These are phyloP conservation scores for Nematocida displodere DNA, from an alignment of 371 early-diverging fungal species.

Conservation along the genomic window DNA sequence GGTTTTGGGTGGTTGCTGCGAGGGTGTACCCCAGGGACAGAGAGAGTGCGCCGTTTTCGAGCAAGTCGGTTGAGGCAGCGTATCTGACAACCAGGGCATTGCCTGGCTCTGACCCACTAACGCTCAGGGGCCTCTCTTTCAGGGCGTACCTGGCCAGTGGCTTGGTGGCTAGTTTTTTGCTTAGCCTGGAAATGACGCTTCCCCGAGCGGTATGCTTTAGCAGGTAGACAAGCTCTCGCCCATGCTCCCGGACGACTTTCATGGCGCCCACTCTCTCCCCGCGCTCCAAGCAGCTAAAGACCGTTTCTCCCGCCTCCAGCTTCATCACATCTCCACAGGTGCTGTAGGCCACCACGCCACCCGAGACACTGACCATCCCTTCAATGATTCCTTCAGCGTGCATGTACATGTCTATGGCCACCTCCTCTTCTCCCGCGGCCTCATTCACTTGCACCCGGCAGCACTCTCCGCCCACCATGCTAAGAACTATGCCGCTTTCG, in stretches of 20 bases:
- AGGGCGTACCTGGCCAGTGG: too few species aligned
- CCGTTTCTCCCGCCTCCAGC: not conserved
- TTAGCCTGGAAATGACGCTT: not conserved
- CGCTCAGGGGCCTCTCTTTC: too few species aligned
- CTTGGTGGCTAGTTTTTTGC: not conserved
- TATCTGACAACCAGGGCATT: too few species aligned
- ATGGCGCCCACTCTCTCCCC: not conserved
- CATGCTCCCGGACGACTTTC: not conserved
- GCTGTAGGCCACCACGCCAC: conserved; percentile 4
- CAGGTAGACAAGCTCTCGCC: not conserved
- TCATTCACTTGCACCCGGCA: conserved; percentile 2
- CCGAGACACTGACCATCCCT: not conserved
- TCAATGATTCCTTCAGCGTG: not conserved
- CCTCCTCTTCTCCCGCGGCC: not conserved
- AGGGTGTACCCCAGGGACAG: too few species aligned
- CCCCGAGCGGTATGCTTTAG: not conserved
- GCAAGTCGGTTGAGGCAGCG: too few species aligned
- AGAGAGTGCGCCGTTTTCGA: too few species aligned
- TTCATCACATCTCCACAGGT: conserved; percentile 1
- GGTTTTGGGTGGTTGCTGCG: too few species aligned
- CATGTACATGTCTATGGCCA: not conserved
- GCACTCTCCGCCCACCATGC: not conserved
- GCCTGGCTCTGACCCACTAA: too few species aligned
- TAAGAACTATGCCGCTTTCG: not conserved
- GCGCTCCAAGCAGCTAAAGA: not conserved